Percentiles rank a stretch among this genome's conserved stretches.
Conservation (phyloP, 495 filamentous ascomycete genomes). For the Penicillium desertorum region DNA sequence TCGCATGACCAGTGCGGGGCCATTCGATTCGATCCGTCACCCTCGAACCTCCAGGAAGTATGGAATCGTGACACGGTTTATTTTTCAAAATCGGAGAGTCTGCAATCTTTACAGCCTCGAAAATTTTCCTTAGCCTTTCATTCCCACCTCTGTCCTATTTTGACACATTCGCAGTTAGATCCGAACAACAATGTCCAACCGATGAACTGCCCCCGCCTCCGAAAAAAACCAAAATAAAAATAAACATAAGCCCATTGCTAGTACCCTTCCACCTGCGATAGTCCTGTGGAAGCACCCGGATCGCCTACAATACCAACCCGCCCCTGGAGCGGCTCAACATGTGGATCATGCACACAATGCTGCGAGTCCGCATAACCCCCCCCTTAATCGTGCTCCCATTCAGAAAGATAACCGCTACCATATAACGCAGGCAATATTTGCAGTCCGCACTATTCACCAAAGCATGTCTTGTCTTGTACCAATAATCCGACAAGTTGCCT, state of each 20-base stretch:
- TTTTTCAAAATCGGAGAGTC: not conserved
- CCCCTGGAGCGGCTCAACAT: not conserved
- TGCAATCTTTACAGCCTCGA: not conserved
- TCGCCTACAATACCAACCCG: not conserved
- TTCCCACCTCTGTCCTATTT: not conserved
- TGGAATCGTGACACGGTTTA: not conserved
- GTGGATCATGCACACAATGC: not conserved
- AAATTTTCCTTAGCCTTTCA: not conserved
- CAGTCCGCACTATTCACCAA: not conserved
- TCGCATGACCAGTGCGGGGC: slow-evolving; percentile 4
- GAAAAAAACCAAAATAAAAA: no score
- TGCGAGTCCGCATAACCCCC: not conserved
- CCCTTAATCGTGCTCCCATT: not conserved
- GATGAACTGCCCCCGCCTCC: not conserved
- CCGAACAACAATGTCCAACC: not conserved
- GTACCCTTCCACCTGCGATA: not conserved
- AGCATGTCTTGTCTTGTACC: not conserved
- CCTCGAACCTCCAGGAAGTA: not conserved
- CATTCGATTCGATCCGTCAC: not conserved
- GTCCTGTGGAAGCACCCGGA: not conserved
- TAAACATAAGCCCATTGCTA: not conserved
- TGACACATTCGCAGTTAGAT: not conserved
- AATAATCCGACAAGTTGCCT: not conserved
- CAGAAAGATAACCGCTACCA: not conserved
- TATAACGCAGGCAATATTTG: not conserved